Percentiles rank a stretch among this genome's conserved stretches.
Evolutionary conservation across 768 basidiomycete species (phyloP).

Genomic region (Pleurotus pulmonarius): DNA sequence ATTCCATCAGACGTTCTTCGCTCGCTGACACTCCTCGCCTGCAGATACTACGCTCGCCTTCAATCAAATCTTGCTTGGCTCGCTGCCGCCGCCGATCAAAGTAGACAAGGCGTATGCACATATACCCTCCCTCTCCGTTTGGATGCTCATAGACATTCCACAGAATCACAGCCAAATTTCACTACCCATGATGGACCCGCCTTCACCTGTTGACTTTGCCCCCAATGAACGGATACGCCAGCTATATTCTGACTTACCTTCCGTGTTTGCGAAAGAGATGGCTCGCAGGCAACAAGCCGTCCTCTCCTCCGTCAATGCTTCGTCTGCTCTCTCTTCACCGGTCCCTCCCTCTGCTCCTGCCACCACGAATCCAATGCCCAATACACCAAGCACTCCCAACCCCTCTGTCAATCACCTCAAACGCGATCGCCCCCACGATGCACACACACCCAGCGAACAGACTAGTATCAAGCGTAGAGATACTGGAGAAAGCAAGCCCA

Average conservation of each 20-base stretch:
- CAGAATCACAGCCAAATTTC: slow-evolving; percentile 31
- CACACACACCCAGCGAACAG: slow-evolving; percentile 20
- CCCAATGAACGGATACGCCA: slow-evolving; percentile 60
- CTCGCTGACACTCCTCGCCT: slow-evolving; percentile 1
- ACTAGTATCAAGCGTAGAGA: slow-evolving; percentile 60
- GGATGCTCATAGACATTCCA: not conserved
- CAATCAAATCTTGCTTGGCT: slow-evolving; percentile 73
- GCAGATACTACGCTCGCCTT: slow-evolving; percentile 57
- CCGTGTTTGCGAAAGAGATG: slow-evolving; percentile 60
- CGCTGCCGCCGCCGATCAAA: slow-evolving; percentile 62
- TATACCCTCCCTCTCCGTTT: not conserved
- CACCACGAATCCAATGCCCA: slow-evolving; percentile 14
- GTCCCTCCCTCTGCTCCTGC: slow-evolving; percentile 14
- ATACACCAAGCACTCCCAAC: not conserved
- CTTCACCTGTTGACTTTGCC: slow-evolving; percentile 45
- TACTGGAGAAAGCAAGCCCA: slow-evolving; percentile 56
- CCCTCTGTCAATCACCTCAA: slow-evolving; percentile 38
- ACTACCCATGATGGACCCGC: slow-evolving; percentile 56
- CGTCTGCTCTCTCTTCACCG: slow-evolving; percentile 1
- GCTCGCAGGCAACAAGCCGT: slow-evolving; percentile 37
- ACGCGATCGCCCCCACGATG: slow-evolving; percentile 59
- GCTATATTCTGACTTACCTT: slow-evolving; percentile 58
- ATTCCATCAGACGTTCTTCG: slow-evolving; percentile 12
- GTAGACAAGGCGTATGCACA: slow-evolving; percentile 40
- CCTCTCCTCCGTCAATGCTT: slow-evolving; percentile 10